Percentiles rank a stretch among this genome's conserved stretches.
phyloP scores from a whole-genome alignment of 2,329 filamentous ascomycete genomes.

The Hypoxylon sp. region DNA sequence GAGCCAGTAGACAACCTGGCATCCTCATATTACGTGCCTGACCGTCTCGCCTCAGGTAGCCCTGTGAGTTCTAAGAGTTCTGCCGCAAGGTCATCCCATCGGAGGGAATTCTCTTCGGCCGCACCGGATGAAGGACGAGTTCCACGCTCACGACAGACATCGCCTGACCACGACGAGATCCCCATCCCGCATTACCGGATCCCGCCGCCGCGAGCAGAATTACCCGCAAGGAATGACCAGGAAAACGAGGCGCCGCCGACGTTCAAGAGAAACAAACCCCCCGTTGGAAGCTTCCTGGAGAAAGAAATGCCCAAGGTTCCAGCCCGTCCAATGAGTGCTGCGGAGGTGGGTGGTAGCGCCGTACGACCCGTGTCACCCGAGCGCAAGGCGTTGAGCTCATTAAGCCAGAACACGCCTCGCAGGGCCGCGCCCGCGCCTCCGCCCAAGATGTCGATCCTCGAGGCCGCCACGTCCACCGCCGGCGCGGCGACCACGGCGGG shows the following conservation, averaged over 20 bases:
- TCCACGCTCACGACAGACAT: constrained; percentile 41
- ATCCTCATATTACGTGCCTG: constrained; percentile 64
- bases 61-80: constrained; percentile 67
- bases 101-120: constrained; percentile 56
- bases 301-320: constrained; percentile 68
- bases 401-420: constrained; percentile 79
- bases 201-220: constrained; percentile 67
- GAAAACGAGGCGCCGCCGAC: constrained; percentile 85
- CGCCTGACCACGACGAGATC: constrained; percentile 58
- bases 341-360: constrained; percentile 58
- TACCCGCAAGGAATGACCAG: constrained; percentile 80
- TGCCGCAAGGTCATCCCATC: constrained; percentile 59
- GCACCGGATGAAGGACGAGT: constrained; percentile 54
- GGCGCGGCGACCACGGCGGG: constrained; percentile 84
- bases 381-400: constrained; percentile 67
- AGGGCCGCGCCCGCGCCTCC: constrained; percentile 85
- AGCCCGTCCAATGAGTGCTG: constrained; percentile 63
- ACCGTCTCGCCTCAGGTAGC: constrained; percentile 71
- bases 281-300: constrained; percentile 68
- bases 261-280: constrained; percentile 74
- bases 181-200: constrained; percentile 70
- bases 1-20: constrained; percentile 57
- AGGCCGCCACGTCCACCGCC: constrained; percentile 87
- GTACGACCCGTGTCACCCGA: constrained; percentile 65
- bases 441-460: constrained; percentile 97